A percentile compares a stretch with the other conserved stretches of the same genome.
Evolutionary conservation across 2,329 filamentous ascomycete genomes (phyloP).

Genomic region (Fusarium xylarioides): DNA sequence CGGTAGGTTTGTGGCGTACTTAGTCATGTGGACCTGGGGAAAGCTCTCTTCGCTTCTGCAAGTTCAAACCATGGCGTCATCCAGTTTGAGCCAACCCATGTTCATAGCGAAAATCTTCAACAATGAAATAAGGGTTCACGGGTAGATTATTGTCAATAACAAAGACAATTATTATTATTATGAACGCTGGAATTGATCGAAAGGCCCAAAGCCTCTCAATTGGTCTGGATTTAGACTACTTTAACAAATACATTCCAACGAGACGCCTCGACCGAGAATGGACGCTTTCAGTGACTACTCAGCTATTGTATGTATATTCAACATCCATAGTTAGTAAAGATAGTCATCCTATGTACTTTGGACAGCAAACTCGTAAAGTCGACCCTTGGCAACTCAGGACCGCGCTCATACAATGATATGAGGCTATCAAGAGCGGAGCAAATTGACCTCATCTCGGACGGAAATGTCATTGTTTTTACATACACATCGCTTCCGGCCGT

Average conservation of each 20-base stretch:
- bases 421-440: constrained; percentile 25
- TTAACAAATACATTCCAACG: constrained; percentile 20
- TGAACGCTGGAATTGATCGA: neutral
- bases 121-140: constrained; percentile 11
- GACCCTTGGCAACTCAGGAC: constrained; percentile 7
- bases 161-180: neutral
- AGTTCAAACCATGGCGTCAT: constrained; percentile 24
- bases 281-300: constrained; percentile 1
- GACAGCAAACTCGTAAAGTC: neutral
- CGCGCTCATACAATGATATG: constrained; percentile 6
- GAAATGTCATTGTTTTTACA: constrained; percentile 28
- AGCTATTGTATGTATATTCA: neutral
- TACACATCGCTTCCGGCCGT: constrained; percentile 29
- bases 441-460: constrained; percentile 29
- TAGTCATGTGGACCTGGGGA: constrained; percentile 17
- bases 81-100: constrained; percentile 24
- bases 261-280: constrained; percentile 5
- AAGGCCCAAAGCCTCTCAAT: neutral
- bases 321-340: neutral
- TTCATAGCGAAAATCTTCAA: constrained; percentile 21
- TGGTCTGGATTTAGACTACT: neutral
- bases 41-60: constrained; percentile 33
- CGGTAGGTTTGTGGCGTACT: constrained; percentile 14
- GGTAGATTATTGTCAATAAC: neutral
- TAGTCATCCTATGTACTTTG: neutral